Base-by-base conservation (phyloP, 176 grass and related monocot species). In the Zizania latifolia region DNA sequence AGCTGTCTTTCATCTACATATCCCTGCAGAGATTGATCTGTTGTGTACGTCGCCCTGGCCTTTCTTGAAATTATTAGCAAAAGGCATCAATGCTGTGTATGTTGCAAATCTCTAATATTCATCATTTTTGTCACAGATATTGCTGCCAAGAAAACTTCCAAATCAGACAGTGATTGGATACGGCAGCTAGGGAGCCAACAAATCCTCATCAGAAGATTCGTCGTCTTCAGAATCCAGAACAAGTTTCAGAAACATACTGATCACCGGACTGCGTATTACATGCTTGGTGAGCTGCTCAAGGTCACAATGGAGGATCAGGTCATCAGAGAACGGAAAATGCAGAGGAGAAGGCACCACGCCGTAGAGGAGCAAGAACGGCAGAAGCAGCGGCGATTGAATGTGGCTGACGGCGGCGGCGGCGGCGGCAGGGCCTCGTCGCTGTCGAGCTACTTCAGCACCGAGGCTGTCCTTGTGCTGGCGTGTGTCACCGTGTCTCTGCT, bases 401-500 rank as follows among this genome's bases (percentile, higher is more conserved):
- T 8, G 5, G 5, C 71, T 14, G 19, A 9, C 40, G 8, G 0
- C 39, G 46, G 15, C n/a, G n/a, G n/a, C n/a, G n/a, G n/a, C 57
- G 48, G 17, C 34, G 34, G 44, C 38, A 67, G 24, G 21, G 62
- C 4, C 11, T 26, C 36, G n/a, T 16, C 40, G 43, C 34, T 39
- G 51, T 55, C 72, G 1, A 39, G 51, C 36, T 82, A 85, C 55
- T 87, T 88, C 70, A 65, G 88, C 80, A 6, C 37, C 2, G 37
- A 82, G 34, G 70, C 85, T 10, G 64, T 86, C 3, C 17, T 94
- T 1, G 53, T 81, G 69, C 75, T 94, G 21, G 78, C 64, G 2
- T 75, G 85, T 33, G 34, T 94, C 28, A 85, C 85, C 11, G 64
- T 83, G 24, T 94, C 84, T 15, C 76, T 94, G 70, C 21, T 88